Evolutionary conservation across 805 yeast genomes (phyloP).

Genomic region (Wickerhamomyces sydowiorum): DNA sequence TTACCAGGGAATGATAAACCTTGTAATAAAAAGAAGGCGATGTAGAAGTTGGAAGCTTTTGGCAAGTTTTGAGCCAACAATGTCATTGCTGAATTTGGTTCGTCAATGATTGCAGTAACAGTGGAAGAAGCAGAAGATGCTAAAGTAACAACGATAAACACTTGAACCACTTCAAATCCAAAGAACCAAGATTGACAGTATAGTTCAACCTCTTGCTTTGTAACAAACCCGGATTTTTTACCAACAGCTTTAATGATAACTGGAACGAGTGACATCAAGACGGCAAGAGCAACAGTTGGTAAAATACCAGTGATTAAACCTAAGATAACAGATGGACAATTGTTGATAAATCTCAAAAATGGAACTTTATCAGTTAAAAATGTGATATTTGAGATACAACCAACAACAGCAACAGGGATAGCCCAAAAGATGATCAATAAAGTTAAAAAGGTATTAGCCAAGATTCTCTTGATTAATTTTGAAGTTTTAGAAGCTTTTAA

Average conservation of each 20-base stretch:
- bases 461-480: slow-evolving; percentile 49
- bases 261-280: slow-evolving; percentile 85
- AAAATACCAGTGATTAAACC: slow-evolving; percentile 87
- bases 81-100: slow-evolving; percentile 69
- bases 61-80: slow-evolving; percentile 77
- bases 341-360: slow-evolving; percentile 70
- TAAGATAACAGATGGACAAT: slow-evolving; percentile 61
- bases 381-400: slow-evolving; percentile 83
- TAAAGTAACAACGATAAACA: slow-evolving; percentile 76
- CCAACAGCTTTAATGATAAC: slow-evolving; percentile 77
- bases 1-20: slow-evolving; percentile 80
- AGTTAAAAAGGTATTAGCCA: slow-evolving; percentile 61
- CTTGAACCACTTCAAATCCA: slow-evolving; percentile 88
- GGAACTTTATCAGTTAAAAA: slow-evolving; percentile 64
- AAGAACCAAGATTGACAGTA: slow-evolving; percentile 87
- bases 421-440: slow-evolving; percentile 85
- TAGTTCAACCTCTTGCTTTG: slow-evolving; percentile 66
- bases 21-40: slow-evolving; percentile 72
- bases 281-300: slow-evolving; percentile 75
- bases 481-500: slow-evolving; percentile 49
- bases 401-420: slow-evolving; percentile 96
- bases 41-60: slow-evolving; percentile 85
- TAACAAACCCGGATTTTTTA: slow-evolving; percentile 62
- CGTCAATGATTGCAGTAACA: slow-evolving; percentile 56
- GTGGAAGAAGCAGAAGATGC: slow-evolving; percentile 79